Evolutionary conservation across 2,329 filamentous ascomycete genomes (phyloP).

Genomic region (Dactylonectria macrodidyma): DNA sequence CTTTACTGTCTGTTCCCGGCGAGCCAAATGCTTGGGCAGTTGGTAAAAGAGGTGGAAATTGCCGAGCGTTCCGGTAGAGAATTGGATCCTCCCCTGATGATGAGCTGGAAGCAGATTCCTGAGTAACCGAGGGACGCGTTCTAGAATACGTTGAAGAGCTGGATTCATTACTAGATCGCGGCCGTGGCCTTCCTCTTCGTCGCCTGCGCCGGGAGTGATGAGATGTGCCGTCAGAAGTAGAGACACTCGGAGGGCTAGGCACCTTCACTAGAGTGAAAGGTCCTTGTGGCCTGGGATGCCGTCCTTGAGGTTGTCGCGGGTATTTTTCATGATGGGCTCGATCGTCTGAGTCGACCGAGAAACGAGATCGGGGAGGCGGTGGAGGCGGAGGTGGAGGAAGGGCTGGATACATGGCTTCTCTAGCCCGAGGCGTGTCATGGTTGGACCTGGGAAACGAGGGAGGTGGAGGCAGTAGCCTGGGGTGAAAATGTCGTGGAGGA

Average conservation of each 20-base stretch:
- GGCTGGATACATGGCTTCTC: conserved; percentile 17
- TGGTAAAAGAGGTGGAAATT: conserved; percentile 53
- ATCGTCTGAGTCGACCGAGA: conserved; percentile 12
- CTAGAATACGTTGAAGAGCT: conserved; percentile 44
- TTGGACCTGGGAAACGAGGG: conserved; percentile 27
- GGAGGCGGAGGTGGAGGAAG: conserved; percentile 26
- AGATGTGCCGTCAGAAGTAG: conserved; percentile 19
- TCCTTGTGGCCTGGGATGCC: neutral
- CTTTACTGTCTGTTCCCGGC: conserved; percentile 44
- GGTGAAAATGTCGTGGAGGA: conserved; percentile 11
- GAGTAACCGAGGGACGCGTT: conserved; percentile 40
- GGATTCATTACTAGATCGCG: conserved; percentile 21
- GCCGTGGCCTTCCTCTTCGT: neutral
- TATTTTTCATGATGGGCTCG: neutral
- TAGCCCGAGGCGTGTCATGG: conserved; percentile 24
- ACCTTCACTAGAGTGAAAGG: neutral
- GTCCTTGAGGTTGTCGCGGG: conserved; percentile 7
- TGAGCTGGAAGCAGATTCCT: conserved; percentile 41
- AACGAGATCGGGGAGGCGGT: conserved; percentile 12
- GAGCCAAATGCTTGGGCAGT: conserved; percentile 41
- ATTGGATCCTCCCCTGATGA: conserved; percentile 49
- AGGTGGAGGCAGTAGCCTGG: conserved; percentile 25
- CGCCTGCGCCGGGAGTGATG: conserved; percentile 18
- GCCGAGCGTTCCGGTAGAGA: conserved; percentile 48
- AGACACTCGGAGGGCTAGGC: conserved; percentile 13